These are phyloP conservation scores for Paracamarosporium sp. DNA, from an alignment of 2,329 filamentous ascomycete genomes.

Conservation along the genomic window DNA sequence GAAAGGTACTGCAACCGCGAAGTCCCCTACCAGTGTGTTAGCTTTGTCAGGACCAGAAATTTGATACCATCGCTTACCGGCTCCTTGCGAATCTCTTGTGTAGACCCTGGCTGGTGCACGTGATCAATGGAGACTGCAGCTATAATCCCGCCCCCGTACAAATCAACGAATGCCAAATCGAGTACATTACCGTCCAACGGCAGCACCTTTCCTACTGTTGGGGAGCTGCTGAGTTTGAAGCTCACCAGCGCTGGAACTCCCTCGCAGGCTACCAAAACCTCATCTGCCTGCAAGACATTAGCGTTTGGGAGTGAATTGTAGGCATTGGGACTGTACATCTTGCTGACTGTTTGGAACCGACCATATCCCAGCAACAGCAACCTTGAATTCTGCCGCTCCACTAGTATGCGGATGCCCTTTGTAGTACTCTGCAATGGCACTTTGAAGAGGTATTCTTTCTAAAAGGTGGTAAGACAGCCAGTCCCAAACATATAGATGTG, in stretches of 20 bases:
- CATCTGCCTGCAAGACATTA: constrained; percentile 25
- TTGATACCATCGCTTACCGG: constrained; percentile 29
- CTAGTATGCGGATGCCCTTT: constrained; percentile 17
- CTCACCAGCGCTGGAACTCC: constrained; percentile 68
- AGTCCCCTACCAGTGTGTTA: constrained; percentile 24
- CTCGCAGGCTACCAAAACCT: constrained; percentile 52
- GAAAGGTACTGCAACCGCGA: constrained; percentile 36
- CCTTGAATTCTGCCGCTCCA: constrained; percentile 32
- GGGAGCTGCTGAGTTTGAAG: constrained; percentile 59
- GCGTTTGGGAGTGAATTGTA: not conserved
- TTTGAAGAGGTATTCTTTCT: constrained; percentile 56
- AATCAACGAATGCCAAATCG: constrained; percentile 52
- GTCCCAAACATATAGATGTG: constrained; percentile 80
- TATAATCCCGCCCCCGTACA: constrained; percentile 12
- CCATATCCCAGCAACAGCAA: constrained; percentile 63
- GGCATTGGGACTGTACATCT: constrained; percentile 48
- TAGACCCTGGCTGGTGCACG: constrained; percentile 60
- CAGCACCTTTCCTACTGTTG: constrained; percentile 51
- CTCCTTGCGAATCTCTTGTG: constrained; percentile 43
- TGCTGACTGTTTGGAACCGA: constrained; percentile 28
- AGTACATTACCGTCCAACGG: constrained; percentile 71
- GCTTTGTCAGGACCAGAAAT: constrained; percentile 1
- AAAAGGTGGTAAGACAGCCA: constrained; percentile 69
- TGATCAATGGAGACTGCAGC: constrained; percentile 62
- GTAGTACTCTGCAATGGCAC: constrained; percentile 28